Percentiles rank a stretch among this genome's conserved stretches.
These are phyloP conservation scores for Penicillium coffeae DNA, from an alignment of 495 filamentous ascomycete species.

Conservation along the genomic window DNA sequence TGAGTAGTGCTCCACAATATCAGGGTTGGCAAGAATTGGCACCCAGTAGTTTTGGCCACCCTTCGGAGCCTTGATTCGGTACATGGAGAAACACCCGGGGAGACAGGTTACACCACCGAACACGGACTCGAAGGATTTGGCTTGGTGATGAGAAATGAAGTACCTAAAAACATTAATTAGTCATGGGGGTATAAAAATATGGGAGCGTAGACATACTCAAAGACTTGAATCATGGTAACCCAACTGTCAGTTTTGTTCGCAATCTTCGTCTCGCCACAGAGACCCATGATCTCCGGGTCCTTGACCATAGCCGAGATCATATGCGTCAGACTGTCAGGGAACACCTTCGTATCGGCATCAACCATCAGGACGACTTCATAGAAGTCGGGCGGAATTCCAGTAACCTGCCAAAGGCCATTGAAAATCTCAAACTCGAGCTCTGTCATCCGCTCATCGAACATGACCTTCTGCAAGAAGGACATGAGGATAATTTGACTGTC, in stretches of 20 bases:
- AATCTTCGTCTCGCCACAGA: slow-evolving; percentile 99
- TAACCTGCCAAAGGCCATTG: slow-evolving; percentile 97
- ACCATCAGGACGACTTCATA: slow-evolving; percentile 98
- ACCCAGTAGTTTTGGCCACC: slow-evolving; percentile 99
- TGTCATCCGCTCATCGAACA: slow-evolving; percentile 99
- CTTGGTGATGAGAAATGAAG: slow-evolving; percentile 95
- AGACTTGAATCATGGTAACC: slow-evolving; percentile 99
- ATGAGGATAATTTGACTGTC: slow-evolving; percentile 99
- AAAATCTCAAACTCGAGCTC: slow-evolving; percentile 99
- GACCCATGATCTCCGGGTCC: slow-evolving; percentile 97
- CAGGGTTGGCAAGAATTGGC: slow-evolving; percentile 95
- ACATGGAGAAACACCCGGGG: slow-evolving; percentile 99
- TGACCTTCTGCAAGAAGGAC: slow-evolving; percentile 99
- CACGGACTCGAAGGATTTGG: slow-evolving; percentile 96
- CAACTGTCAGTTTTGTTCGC: slow-evolving; percentile 93
- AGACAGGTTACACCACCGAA: slow-evolving; percentile 99
- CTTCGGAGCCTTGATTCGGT: slow-evolving; percentile 98
- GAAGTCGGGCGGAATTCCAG: slow-evolving; percentile 94
- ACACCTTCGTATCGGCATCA: slow-evolving; percentile 98
- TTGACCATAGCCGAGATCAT: slow-evolving; percentile 99
- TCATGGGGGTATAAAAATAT: not conserved
- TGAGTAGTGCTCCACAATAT: slow-evolving; percentile 98
- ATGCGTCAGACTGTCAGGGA: slow-evolving; percentile 95
- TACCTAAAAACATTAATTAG: slow-evolving; percentile 47
- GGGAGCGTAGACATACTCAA: slow-evolving; percentile 56